A percentile compares a stretch with the other conserved stretches of the same genome.
Conservation (phyloP, 2,329 filamentous ascomycete species). For the Paraphoma chrysanthemicola region DNA sequence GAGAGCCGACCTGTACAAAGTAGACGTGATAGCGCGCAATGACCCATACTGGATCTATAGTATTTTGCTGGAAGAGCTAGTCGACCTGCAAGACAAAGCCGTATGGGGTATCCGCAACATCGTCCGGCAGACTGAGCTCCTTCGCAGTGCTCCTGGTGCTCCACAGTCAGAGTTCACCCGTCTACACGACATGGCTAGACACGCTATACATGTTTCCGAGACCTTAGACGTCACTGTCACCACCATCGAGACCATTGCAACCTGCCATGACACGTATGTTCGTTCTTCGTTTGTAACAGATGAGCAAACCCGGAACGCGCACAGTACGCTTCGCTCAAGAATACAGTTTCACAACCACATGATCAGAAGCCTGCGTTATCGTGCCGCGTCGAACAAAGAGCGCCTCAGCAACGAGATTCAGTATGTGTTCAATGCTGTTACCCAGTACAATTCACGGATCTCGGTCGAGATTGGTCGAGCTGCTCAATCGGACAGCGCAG, state of each 20-base stretch:
- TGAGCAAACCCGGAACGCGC: not conserved
- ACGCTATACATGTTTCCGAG: slow-evolving; percentile 23
- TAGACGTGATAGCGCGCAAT: no score
- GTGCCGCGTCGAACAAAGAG: slow-evolving; percentile 24
- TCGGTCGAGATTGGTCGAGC: slow-evolving; percentile 22
- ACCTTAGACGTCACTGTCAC: slow-evolving; percentile 14
- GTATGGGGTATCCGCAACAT: slow-evolving; percentile 24
- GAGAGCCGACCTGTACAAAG: no score
- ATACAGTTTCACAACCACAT: slow-evolving; percentile 7
- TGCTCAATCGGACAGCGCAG: slow-evolving; percentile 17
- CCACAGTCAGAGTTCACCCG: slow-evolving; percentile 5
- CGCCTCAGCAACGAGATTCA: slow-evolving; percentile 27
- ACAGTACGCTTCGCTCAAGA: not conserved
- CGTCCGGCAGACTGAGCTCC: slow-evolving; percentile 17
- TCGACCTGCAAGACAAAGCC: slow-evolving; percentile 14
- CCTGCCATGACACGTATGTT: no score
- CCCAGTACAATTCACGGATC: slow-evolving; percentile 22
- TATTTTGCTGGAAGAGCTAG: not conserved
- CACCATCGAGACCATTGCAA: slow-evolving; percentile 8
- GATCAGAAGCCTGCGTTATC: slow-evolving; percentile 10
- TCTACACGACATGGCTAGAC: slow-evolving; percentile 20
- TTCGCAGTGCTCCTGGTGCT: not conserved
- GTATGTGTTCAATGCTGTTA: slow-evolving; percentile 26
- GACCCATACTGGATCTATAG: no score
- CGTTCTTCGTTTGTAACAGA: no score